Conservation (phyloP, 2,329 filamentous ascomycete species). For the Coniochaeta pulveracea region DNA sequence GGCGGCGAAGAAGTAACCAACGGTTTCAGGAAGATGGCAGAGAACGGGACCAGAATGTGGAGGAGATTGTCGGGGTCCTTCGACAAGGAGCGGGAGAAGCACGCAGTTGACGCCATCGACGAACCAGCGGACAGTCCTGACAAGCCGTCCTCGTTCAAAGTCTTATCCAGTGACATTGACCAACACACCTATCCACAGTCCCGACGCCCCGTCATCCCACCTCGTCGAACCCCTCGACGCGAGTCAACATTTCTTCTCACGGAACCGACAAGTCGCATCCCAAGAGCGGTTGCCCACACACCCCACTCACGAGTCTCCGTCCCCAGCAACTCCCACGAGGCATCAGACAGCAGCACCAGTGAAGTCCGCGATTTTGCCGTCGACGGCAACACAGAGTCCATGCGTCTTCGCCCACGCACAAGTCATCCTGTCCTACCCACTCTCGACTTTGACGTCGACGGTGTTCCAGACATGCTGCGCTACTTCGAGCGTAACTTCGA, state of each 20-base stretch:
- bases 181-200: too few species aligned
- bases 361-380: too few species aligned
- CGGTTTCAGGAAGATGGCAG: not conserved
- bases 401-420: too few species aligned
- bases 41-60: not conserved
- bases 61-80: not conserved
- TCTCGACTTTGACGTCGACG: slow-evolving; percentile 2
- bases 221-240: too few species aligned
- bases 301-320: too few species aligned
- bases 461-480: not conserved
- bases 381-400: too few species aligned
- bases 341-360: not conserved
- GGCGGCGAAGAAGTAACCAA: not conserved
- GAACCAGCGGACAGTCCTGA: too few species aligned
- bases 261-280: slow-evolving; percentile 3
- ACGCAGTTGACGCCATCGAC: too few species aligned
- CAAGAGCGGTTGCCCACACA: not conserved
- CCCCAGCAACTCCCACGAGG: too few species aligned
- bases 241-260: slow-evolving; percentile 8
- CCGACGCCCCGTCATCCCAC: too few species aligned
- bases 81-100: not conserved
- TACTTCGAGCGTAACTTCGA: slow-evolving; percentile 1
- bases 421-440: not conserved
- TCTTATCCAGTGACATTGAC: too few species aligned
- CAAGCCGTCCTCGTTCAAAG: too few species aligned